Evolutionary conservation across 495 filamentous ascomycete species (phyloP).

Genomic region (Aspergillus ellipticus): DNA sequence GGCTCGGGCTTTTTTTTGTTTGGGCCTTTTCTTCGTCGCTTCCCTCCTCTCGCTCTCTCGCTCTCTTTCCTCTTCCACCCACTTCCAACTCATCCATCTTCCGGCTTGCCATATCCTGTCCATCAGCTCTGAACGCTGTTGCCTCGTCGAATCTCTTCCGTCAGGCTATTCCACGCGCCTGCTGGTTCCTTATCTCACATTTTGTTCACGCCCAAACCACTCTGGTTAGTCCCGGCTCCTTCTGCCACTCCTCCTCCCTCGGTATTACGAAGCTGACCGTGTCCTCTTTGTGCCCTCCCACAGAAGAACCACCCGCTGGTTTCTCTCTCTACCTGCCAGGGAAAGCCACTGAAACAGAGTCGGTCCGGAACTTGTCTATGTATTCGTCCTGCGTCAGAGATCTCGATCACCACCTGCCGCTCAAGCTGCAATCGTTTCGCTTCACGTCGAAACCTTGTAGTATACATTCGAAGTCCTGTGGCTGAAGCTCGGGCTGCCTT

Average conservation of each 20-base stretch:
- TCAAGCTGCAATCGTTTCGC: conserved; percentile 93
- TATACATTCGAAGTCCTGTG: conserved; percentile 77
- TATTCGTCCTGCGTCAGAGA: conserved; percentile 74
- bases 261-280: conserved; percentile 28
- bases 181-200: conserved; percentile 8
- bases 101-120: conserved; percentile 7
- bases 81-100: conserved; percentile 4
- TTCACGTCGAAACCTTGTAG: conserved; percentile 85
- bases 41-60: conserved; percentile 11
- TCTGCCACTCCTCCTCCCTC: conserved; percentile 9
- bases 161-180: conserved; percentile 11
- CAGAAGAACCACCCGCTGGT: conserved; percentile 35
- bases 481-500: conserved; percentile 54
- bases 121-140: conserved; percentile 15
- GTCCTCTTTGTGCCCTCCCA: not conserved
- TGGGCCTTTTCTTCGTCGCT: conserved; percentile 4
- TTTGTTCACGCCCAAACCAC: conserved; percentile 9
- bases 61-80: conserved; percentile 12
- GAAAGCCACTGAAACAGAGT: conserved; percentile 33
- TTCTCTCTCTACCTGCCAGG: conserved; percentile 36
- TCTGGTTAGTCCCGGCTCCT: conserved; percentile 23
- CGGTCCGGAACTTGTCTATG: conserved; percentile 61
- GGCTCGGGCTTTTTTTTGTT: conserved; percentile 15
- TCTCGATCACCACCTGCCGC: conserved; percentile 79
- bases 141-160: conserved; percentile 5